A percentile compares a stretch with the other conserved stretches of the same genome.
These are phyloP conservation scores for Macrotyloma uniflorum DNA, from an alignment of 306 rosid genomes.

Conservation along the genomic window DNA sequence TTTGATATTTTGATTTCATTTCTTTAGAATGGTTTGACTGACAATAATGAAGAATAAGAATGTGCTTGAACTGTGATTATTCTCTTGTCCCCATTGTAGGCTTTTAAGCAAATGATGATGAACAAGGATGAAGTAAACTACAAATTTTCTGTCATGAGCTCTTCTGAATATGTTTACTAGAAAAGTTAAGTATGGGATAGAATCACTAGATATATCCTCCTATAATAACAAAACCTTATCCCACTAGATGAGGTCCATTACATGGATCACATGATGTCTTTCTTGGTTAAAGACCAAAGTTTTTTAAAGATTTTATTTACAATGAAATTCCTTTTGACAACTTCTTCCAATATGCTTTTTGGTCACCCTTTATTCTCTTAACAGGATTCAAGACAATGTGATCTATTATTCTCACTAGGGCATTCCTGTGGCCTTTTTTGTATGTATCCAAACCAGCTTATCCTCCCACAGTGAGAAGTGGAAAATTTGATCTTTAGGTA, in stretches of 20 bases:
- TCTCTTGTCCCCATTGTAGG: not conserved
- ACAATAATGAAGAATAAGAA: not conserved
- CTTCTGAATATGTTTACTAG: not conserved
- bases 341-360: not conserved
- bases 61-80: conserved; percentile 9
- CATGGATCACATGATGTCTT: not conserved
- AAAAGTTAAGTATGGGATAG: not conserved
- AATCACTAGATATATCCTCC: not conserved
- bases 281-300: not conserved
- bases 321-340: not conserved
- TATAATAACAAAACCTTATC: not conserved
- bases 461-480: not conserved
- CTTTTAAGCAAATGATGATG: not conserved
- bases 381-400: not conserved
- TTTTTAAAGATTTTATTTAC: not conserved
- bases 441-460: not conserved
- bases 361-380: not conserved
- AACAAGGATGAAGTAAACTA: conserved; percentile 3
- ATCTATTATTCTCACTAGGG: not conserved
- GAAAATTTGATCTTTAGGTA: conserved; percentile 1
- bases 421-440: not conserved
- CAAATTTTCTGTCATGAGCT: not conserved
- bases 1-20: not conserved
- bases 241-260: not conserved
- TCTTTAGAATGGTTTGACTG: not conserved